phyloP scores from a whole-genome alignment of 2,329 filamentous ascomycete genomes.

The Talaromyces sp. region DNA sequence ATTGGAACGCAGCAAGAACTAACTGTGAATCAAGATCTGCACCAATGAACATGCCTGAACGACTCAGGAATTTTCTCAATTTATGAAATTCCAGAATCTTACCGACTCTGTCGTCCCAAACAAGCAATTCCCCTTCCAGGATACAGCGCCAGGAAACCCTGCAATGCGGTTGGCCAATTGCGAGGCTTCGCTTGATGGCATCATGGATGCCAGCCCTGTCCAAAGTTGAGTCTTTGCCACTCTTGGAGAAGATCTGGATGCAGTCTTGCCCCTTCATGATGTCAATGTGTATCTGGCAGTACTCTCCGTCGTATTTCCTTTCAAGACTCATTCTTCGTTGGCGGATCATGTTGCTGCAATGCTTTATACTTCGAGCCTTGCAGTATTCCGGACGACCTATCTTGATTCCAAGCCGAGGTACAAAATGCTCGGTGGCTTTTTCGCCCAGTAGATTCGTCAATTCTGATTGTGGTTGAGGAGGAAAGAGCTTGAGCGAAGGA shows the following conservation, averaged over 20 bases:
- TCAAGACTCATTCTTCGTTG: constrained; percentile 67
- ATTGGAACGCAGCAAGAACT: constrained; percentile 26
- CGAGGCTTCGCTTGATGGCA: constrained; percentile 61
- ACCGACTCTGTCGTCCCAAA: constrained; percentile 65
- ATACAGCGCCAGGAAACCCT: constrained; percentile 65
- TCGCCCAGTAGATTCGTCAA: constrained; percentile 29
- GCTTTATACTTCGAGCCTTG: constrained; percentile 67
- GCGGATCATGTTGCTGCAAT: constrained; percentile 64
- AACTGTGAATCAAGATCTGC: constrained; percentile 66
- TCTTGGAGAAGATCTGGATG: constrained; percentile 86
- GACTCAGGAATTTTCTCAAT: constrained; percentile 72
- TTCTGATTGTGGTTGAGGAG: constrained; percentile 33
- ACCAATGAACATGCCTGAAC: constrained; percentile 67
- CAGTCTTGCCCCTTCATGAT: constrained; percentile 51
- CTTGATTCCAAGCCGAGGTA: constrained; percentile 58
- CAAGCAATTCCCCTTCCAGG: constrained; percentile 76
- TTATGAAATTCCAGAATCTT: constrained; percentile 73
- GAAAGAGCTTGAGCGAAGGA: constrained; percentile 35
- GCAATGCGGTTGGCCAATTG: constrained; percentile 57
- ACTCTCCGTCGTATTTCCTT: constrained; percentile 82
- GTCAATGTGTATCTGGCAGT: constrained; percentile 83
- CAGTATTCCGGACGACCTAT: constrained; percentile 62
- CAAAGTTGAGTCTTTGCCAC: constrained; percentile 78
- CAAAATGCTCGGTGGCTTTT: constrained; percentile 44
- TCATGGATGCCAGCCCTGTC: constrained; percentile 63